A percentile compares a stretch with the other conserved stretches of the same genome.
Evolutionary conservation across 805 yeast species (phyloP).

Genomic region (Ogataea allantospora): DNA sequence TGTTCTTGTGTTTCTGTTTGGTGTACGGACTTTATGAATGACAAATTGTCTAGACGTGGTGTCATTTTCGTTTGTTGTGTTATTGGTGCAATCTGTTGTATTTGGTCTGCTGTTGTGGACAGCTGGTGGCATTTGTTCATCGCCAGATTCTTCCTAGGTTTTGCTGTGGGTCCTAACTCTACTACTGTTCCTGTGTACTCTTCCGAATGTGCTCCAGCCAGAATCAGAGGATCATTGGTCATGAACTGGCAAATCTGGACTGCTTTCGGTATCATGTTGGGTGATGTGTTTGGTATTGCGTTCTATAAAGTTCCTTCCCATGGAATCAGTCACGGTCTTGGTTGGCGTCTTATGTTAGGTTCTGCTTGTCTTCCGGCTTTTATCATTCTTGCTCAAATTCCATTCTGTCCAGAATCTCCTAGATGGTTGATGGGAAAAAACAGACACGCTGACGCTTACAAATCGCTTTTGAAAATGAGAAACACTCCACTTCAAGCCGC

Average conservation of each 20-base stretch:
- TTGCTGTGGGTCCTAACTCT: conserved; percentile 37
- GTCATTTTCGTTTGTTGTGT: conserved; percentile 64
- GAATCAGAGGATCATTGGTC: conserved; percentile 40
- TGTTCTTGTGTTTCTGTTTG: conserved; percentile 62
- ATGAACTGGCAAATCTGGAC: conserved; percentile 72
- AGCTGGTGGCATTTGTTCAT: conserved; percentile 69
- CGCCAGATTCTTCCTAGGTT: conserved; percentile 35
- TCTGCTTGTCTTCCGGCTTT: conserved; percentile 38
- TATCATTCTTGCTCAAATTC: conserved; percentile 37
- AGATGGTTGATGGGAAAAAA: conserved; percentile 43
- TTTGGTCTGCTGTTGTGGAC: conserved; percentile 65
- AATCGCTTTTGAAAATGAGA: conserved; percentile 40
- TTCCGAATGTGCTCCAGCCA: conserved; percentile 37
- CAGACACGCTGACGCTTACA: conserved; percentile 42
- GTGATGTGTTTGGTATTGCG: conserved; percentile 37
- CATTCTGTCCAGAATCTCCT: conserved; percentile 43
- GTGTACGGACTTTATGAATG: conserved; percentile 60
- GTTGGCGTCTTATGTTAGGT: conserved; percentile 58
- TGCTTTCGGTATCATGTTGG: conserved; percentile 39
- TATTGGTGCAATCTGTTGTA: conserved; percentile 58
- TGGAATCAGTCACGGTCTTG: conserved; percentile 41
- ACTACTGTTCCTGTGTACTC: conserved; percentile 39
- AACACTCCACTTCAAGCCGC: conserved; percentile 27
- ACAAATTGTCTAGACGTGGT: conserved; percentile 59
- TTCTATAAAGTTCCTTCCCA: conserved; percentile 36